phyloP scores from a whole-genome alignment of 306 rosid genomes.

The Pterocarpus macrocarpus region DNA sequence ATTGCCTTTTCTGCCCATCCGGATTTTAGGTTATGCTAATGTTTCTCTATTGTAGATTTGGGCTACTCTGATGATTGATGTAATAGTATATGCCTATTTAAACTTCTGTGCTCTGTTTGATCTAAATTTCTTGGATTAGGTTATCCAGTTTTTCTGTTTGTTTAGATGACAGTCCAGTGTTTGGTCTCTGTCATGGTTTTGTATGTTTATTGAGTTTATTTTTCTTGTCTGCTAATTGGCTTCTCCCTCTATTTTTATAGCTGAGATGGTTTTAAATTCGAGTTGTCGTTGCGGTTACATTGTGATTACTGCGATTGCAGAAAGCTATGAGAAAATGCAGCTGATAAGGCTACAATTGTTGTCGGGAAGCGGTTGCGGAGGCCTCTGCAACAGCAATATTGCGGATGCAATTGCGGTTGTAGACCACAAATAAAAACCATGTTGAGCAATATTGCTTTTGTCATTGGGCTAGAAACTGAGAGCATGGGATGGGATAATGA shows the following conservation, averaged over 20 bases:
- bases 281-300: too few relatives aligned
- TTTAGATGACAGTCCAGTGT: conserved; percentile 14
- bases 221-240: background rate
- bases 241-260: conserved; percentile 17
- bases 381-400: too few relatives aligned
- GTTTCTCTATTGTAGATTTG: background rate
- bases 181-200: conserved; percentile 22
- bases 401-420: too few relatives aligned
- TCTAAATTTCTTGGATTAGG: conserved; percentile 28
- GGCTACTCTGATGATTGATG: conserved; percentile 32
- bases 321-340: too few relatives aligned
- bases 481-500: background rate
- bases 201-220: conserved; percentile 15
- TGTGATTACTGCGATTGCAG: too few relatives aligned
- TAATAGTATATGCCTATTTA: conserved; percentile 20
- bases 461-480: conserved; percentile 25
- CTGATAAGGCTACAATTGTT: too few relatives aligned
- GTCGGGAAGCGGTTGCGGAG: too few relatives aligned
- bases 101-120: conserved; percentile 3
- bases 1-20: conserved; percentile 29
- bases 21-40: conserved; percentile 25
- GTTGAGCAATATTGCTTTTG: background rate
- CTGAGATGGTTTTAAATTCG: background rate
- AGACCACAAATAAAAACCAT: too few relatives aligned
- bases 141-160: background rate